phyloP scores from a whole-genome alignment of 371 early-diverging fungal genomes.

The Mucor mucedo region DNA sequence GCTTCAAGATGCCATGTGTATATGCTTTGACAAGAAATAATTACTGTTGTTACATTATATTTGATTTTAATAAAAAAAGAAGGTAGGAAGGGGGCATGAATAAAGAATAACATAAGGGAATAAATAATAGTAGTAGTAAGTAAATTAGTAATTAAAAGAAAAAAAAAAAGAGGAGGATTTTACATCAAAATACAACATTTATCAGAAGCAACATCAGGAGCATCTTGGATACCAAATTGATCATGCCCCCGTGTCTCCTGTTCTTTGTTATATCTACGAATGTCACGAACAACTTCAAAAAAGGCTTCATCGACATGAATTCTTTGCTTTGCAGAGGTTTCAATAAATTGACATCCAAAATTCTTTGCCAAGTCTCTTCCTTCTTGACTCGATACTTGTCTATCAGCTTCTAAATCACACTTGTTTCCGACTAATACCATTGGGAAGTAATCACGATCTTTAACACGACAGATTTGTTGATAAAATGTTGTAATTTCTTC shows the following conservation, averaged over 20 bases:
- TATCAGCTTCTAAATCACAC: conserved; percentile 84
- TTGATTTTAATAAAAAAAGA: neutral
- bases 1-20: too few relatives aligned
- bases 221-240: conserved; percentile 27
- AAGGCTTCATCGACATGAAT: conserved; percentile 94
- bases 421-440: conserved; percentile 96
- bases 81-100: neutral
- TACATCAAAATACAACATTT: conserved; percentile 44
- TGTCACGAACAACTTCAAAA: conserved; percentile 84
- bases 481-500: conserved; percentile 81
- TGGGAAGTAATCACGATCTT: conserved; percentile 83
- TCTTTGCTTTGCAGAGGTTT: conserved; percentile 89
- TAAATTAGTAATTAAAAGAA: neutral
- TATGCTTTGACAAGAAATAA: too few relatives aligned
- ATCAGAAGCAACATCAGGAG: conserved; percentile 34
- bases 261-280: conserved; percentile 39
- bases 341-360: conserved; percentile 58
- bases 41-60: too few relatives aligned
- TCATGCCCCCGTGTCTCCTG: conserved; percentile 23
- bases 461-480: conserved; percentile 82
- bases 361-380: conserved; percentile 34
- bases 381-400: conserved; percentile 55
- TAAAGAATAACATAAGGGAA: conserved; percentile 1
- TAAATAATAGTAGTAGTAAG: neutral
- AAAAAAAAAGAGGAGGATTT: conserved; percentile 2